Conservation (phyloP, 345 rosid species). For the Populus ilicifolia region DNA sequence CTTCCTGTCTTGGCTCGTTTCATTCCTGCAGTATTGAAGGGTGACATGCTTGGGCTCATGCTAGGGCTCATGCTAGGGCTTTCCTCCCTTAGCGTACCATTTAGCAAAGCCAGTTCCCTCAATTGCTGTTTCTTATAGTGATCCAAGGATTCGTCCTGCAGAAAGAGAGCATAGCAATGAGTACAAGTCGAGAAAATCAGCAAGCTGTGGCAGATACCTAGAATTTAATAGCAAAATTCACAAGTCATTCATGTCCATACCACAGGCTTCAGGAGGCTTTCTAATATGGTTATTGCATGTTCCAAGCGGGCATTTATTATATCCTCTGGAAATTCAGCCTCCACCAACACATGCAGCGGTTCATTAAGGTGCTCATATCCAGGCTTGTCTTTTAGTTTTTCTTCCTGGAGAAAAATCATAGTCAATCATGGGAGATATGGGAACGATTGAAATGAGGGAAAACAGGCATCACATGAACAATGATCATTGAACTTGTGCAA, state of each 20-base stretch:
- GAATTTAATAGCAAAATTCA: background rate
- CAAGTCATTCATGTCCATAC: conserved; percentile 28
- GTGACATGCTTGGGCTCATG: conserved; percentile 89
- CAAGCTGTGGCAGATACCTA: background rate
- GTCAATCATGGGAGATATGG: conserved; percentile 7
- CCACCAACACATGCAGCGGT: conserved; percentile 79
- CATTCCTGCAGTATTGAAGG: conserved; percentile 67
- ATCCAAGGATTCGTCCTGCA: conserved; percentile 89
- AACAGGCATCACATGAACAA: background rate
- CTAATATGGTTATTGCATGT: conserved; percentile 64
- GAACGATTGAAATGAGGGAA: background rate
- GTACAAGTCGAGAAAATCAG: background rate
- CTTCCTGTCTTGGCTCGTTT: conserved; percentile 91
- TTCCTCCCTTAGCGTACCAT: conserved; percentile 85
- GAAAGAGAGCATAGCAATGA: background rate
- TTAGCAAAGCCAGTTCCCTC: conserved; percentile 77
- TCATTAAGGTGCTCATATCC: conserved; percentile 93
- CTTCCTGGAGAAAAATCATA: conserved; percentile 49
- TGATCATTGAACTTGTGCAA: background rate
- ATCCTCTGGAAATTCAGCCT: conserved; percentile 90
- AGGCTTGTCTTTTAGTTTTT: conserved; percentile 83
- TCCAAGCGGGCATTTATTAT: conserved; percentile 64
- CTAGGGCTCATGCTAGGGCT: conserved; percentile 82
- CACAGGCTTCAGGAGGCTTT: conserved; percentile 85
- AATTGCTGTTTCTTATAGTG: conserved; percentile 86